phyloP scores from a whole-genome alignment of 352 stramenopile genomes.

The Phytophthora cryptogea region DNA sequence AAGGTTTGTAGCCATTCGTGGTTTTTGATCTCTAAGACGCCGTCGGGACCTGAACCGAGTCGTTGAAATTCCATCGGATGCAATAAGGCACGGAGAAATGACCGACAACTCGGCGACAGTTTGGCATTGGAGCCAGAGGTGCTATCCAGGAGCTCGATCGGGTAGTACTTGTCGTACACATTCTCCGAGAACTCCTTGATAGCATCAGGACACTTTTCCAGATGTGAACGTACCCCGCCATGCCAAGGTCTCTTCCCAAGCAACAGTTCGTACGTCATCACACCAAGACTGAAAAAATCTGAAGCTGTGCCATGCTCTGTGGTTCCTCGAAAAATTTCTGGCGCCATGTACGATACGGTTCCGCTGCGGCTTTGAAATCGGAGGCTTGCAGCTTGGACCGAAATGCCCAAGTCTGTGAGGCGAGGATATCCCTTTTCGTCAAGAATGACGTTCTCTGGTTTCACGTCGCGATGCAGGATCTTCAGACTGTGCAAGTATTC shows the following conservation, averaged over 20 bases:
- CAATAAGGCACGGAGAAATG: constrained; percentile 54
- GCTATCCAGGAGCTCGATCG: constrained; percentile 45
- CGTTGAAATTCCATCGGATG: constrained; percentile 51
- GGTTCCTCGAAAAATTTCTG: constrained; percentile 60
- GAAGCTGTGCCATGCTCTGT: constrained; percentile 59
- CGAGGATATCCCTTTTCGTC: constrained; percentile 77
- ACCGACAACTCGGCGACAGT: constrained; percentile 36
- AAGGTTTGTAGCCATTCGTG: constrained; percentile 65
- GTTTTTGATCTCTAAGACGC: constrained; percentile 47
- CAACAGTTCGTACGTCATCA: constrained; percentile 62
- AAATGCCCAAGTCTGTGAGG: constrained; percentile 78
- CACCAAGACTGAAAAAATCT: constrained; percentile 68
- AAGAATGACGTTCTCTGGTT: constrained; percentile 87
- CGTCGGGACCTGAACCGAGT: constrained; percentile 34
- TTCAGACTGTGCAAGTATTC: constrained; percentile 66
- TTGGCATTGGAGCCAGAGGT: constrained; percentile 20
- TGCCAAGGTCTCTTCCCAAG: constrained; percentile 54
- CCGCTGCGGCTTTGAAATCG: constrained; percentile 61
- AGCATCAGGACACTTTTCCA: constrained; percentile 39
- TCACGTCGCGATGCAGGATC: constrained; percentile 84
- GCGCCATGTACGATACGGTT: constrained; percentile 73
- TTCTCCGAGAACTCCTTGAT: constrained; percentile 34
- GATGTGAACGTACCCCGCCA: constrained; percentile 29
- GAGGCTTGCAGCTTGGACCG: constrained; percentile 49
- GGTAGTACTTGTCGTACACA: constrained; percentile 51